These are phyloP conservation scores for Sclerotinia trifoliorum DNA, from an alignment of 2,329 filamentous ascomycete species.

Conservation along the genomic window DNA sequence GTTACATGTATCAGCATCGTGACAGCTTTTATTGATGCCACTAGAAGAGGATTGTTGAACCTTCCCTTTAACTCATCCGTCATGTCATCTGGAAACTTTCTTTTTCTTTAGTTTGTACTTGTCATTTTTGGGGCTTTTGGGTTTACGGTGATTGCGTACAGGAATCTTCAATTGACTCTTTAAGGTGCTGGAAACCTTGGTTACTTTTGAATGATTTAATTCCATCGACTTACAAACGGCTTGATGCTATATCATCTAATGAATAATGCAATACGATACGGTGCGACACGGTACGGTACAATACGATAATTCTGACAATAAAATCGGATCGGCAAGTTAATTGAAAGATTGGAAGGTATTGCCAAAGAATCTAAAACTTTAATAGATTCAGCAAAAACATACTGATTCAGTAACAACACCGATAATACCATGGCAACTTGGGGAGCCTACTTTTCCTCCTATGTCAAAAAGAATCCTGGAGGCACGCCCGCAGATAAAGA, in stretches of 20 bases:
- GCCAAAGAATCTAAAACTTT: background rate
- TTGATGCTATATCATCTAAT: background rate
- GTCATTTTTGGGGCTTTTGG: background rate
- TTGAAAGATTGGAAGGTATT: background rate
- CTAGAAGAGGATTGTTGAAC: background rate
- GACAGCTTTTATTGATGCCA: background rate
- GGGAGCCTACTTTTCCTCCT: slow-evolving; percentile 30
- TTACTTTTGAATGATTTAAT: background rate
- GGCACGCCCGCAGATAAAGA: slow-evolving; percentile 1
- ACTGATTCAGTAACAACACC: background rate
- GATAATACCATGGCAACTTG: slow-evolving; percentile 28
- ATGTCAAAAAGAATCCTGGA: slow-evolving; percentile 28
- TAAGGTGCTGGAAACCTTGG: slow-evolving; percentile 22
- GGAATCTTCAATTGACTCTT: background rate
- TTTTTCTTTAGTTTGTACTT: background rate
- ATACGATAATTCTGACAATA: background rate
- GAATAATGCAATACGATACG: background rate
- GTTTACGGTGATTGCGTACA: background rate
- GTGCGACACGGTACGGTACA: background rate
- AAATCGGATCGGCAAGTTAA: background rate
- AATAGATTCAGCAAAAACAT: background rate
- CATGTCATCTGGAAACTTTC: background rate
- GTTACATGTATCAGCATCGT: slow-evolving; percentile 8
- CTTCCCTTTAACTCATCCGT: background rate
- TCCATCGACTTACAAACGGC: background rate